Evolutionary conservation across 345 rosid species (phyloP).

Genomic region (Trapa incisa): DNA sequence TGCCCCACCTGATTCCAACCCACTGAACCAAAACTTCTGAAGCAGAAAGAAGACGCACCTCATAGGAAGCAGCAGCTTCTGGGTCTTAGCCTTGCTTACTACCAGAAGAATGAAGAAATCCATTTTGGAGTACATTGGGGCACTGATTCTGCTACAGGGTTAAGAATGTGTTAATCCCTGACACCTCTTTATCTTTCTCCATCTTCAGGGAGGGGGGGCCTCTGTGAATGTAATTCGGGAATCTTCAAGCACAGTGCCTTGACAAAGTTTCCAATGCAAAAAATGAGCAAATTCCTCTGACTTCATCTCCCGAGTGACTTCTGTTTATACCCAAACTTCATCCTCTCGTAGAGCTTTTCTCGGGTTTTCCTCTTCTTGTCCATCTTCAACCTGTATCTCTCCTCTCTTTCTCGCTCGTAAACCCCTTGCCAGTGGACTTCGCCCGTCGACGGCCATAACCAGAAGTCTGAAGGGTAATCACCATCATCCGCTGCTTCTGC

Average conservation of each 20-base stretch:
- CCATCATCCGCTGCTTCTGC: slow-evolving; percentile 96
- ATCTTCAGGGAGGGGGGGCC: neutral
- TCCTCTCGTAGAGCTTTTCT: slow-evolving; percentile 58
- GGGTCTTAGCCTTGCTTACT: neutral
- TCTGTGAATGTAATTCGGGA: neutral
- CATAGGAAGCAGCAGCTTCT: slow-evolving; percentile 1
- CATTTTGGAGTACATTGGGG: neutral
- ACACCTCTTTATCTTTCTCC: neutral
- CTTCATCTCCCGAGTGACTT: slow-evolving; percentile 49
- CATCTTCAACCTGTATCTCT: slow-evolving; percentile 82
- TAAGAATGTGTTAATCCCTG: neutral
- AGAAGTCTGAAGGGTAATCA: slow-evolving; percentile 52
- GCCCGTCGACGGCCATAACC: slow-evolving; percentile 93
- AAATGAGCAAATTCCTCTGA: neutral
- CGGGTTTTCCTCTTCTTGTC: slow-evolving; percentile 81
- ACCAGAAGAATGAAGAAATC: slow-evolving; percentile 7
- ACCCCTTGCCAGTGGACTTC: slow-evolving; percentile 98
- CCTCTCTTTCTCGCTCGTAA: slow-evolving; percentile 89
- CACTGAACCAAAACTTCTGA: neutral
- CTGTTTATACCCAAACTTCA: slow-evolving; percentile 63
- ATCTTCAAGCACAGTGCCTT: neutral
- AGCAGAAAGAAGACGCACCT: neutral
- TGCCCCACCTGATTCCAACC: neutral
- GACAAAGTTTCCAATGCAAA: neutral
- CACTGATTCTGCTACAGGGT: neutral